These are phyloP conservation scores for Fusarium albosuccineum DNA, from an alignment of 2,329 filamentous ascomycete genomes.

Conservation along the genomic window DNA sequence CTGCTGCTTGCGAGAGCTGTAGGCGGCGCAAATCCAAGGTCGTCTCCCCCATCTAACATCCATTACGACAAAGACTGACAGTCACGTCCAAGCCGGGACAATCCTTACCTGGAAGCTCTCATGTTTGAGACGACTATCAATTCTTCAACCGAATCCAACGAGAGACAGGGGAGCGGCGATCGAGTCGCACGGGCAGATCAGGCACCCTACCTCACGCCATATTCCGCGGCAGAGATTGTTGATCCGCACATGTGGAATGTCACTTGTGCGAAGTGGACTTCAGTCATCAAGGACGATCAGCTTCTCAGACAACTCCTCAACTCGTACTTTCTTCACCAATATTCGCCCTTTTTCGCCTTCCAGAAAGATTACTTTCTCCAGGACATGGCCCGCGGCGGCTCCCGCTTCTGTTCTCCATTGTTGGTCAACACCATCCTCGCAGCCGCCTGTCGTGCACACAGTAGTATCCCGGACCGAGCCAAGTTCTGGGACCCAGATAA, in stretches of 20 bases:
- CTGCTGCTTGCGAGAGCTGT: too few species aligned
- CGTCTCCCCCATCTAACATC: too few species aligned
- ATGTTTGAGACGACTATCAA: too few species aligned
- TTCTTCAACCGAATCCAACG: too few species aligned
- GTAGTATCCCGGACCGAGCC: not conserved
- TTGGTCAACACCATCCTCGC: slow-evolving; percentile 12
- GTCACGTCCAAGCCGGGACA: not conserved
- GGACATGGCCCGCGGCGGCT: not conserved
- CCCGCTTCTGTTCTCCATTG: slow-evolving; percentile 11
- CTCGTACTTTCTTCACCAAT: not conserved
- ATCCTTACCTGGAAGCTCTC: not conserved
- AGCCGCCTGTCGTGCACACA: not conserved
- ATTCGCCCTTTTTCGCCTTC: not conserved
- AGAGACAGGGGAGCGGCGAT: too few species aligned
- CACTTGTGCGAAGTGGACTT: not conserved
- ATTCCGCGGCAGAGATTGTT: not conserved
- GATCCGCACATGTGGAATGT: slow-evolving; percentile 1
- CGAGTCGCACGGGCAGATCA: too few species aligned
- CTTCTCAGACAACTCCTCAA: not conserved
- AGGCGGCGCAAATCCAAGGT: too few species aligned
- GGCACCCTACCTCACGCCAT: not conserved
- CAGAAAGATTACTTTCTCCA: slow-evolving; percentile 14
- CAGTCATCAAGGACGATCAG: not conserved
- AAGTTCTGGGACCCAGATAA: slow-evolving; percentile 9
- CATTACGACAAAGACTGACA: too few species aligned